Evolutionary conservation across 2,329 filamentous ascomycete genomes (phyloP).

Genomic region (Xylariaceae sp.): DNA sequence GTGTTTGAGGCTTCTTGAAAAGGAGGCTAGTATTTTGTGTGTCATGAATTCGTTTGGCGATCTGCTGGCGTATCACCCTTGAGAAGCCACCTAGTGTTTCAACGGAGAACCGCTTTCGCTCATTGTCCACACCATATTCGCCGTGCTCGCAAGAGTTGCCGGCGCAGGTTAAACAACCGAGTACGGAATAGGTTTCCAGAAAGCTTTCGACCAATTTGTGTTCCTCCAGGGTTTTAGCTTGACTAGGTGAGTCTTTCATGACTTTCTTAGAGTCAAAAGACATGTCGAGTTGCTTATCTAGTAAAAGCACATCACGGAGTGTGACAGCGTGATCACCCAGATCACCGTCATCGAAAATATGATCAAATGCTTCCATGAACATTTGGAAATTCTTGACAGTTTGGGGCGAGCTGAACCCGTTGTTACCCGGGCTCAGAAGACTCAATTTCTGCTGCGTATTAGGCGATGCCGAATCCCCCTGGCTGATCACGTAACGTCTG

Average conservation of each 20-base stretch:
- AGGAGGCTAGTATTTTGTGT: conserved; percentile 11
- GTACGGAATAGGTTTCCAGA: conserved; percentile 49
- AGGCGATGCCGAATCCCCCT: conserved; percentile 45
- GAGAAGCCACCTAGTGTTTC: conserved; percentile 37
- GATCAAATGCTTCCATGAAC: conserved; percentile 54
- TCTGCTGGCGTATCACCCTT: conserved; percentile 31
- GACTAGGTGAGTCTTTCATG: conserved; percentile 41
- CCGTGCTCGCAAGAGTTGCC: conserved; percentile 58
- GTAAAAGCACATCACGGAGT: conserved; percentile 47
- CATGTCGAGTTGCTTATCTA: conserved; percentile 50
- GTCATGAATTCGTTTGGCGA: conserved; percentile 20
- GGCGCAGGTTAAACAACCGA: conserved; percentile 55
- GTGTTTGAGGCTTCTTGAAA: conserved; percentile 33
- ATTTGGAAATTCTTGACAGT: conserved; percentile 41
- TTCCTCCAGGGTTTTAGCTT: conserved; percentile 34
- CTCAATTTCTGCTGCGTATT: conserved; percentile 45
- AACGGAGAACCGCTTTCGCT: conserved; percentile 50
- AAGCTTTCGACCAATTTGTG: conserved; percentile 41
- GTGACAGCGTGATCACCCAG: conserved; percentile 38
- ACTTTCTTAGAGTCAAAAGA: conserved; percentile 50
- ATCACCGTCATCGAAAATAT: conserved; percentile 43
- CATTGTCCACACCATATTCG: conserved; percentile 51
- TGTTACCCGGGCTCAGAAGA: conserved; percentile 44
- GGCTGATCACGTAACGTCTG: conserved; percentile 49
- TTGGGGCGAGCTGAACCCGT: conserved; percentile 39